Percentiles rank a stretch among this genome's conserved stretches.
Evolutionary conservation across 1,284 basidiomycete species (phyloP).

Genomic region (Sparassis latifolia): DNA sequence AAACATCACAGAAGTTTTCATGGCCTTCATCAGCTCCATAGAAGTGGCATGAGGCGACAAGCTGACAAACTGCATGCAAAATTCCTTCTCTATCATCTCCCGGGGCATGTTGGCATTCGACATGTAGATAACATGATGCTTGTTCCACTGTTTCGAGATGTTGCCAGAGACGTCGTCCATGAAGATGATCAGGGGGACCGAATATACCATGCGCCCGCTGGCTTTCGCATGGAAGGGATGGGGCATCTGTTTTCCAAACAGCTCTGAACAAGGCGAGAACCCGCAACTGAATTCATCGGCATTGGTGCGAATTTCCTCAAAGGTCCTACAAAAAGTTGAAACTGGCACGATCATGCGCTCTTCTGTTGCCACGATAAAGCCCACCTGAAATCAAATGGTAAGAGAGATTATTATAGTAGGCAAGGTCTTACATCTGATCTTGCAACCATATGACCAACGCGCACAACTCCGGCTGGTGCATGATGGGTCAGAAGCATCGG

Average conservation of each 20-base stretch:
- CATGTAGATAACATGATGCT: constrained; percentile 8
- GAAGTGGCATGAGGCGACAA: constrained; percentile 9
- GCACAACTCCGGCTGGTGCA: no score
- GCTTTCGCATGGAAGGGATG: constrained; percentile 3
- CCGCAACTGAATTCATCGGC: not conserved
- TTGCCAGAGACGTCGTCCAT: constrained; percentile 15
- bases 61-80: constrained; percentile 3
- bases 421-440: no score
- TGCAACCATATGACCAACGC: no score
- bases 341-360: no score
- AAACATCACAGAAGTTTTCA: constrained; percentile 16
- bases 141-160: constrained; percentile 12
- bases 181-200: constrained; percentile 8
- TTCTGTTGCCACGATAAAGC: no score
- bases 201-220: constrained; percentile 2
- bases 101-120: constrained; percentile 9
- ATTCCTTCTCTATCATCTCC: constrained; percentile 3
- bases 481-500: no score
- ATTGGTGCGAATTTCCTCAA: no score
- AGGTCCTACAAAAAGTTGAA: no score
- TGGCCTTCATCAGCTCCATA: constrained; percentile 10
- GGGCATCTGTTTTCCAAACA: constrained; percentile 1
- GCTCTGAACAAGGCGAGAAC: not conserved
- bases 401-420: no score
- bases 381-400: no score